Evolutionary conservation across 345 rosid genomes (phyloP), one percentile per base, ranked within the genome.

Genomic region (Chamaenerion angustifolium): DNA sequence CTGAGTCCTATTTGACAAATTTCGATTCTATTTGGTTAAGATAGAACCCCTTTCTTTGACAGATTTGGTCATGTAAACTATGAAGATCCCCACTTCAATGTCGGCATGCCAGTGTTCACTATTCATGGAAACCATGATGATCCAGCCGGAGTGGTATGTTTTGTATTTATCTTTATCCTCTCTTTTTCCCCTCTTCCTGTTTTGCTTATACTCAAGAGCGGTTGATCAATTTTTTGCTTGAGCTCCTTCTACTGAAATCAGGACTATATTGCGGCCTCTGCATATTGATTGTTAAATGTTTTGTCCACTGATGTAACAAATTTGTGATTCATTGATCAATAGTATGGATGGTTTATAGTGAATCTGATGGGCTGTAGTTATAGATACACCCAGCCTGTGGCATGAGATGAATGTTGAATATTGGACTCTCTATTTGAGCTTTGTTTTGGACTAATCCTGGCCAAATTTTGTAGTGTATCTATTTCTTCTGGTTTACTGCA

Each of bases 121-220:
- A 90, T 90, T 61, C 98, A 90, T 75, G 98, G 98, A 73, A 87
- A 90, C 76, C 98, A 90, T 71, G 98, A 90, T 69, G 98, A 90
- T 68, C 98, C 98, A 57, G 98, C 98, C 56, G 98, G 98, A 68
- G 98, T 90, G 87, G 98, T 90, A 79, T 68, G 68, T 50, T 58
- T 66, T 15, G 55, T 25, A 8, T 31, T 31, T 31, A 31, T 31
- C 37, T 31, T 16, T 5, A 14, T n/a, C 10, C 7, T 55, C 43
- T 14, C 43, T 53, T 19, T 21, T 17, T 41, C 11, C n/a, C 40
- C 25, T 37, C 0, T 31, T 31, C 16, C 52, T 56, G 14, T 51
- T 56, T 14, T 17, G 27, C 40, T 48, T 8, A 41, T 11, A n/a
- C 15, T 27, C 49, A 15, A 12, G 54, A 10, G 2, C 19, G 52